Evolutionary conservation across 2,329 filamentous ascomycete genomes (phyloP).

Genomic region (Penicillium sp.): DNA sequence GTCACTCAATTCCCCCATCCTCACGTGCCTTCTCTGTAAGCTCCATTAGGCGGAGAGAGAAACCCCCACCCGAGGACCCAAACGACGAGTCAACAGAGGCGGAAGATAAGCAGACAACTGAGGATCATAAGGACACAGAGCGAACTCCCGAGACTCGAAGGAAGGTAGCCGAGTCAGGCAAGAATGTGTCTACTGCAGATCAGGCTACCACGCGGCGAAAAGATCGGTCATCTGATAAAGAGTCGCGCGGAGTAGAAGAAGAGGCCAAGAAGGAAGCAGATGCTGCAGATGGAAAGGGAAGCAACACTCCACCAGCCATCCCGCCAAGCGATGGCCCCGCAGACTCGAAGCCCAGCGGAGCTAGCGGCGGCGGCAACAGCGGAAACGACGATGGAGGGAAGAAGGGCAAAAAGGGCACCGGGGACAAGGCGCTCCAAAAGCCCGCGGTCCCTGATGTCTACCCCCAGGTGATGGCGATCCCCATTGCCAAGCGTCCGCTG

Average conservation of each 20-base stretch:
- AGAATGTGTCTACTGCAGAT: slow-evolving; percentile 27
- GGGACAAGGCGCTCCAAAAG: slow-evolving; percentile 80
- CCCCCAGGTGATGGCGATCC: slow-evolving; percentile 95
- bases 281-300: slow-evolving; percentile 48
- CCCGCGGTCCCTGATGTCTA: slow-evolving; percentile 91
- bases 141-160: slow-evolving; percentile 47
- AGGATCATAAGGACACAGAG: slow-evolving; percentile 46
- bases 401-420: slow-evolving; percentile 67
- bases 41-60: slow-evolving; percentile 57
- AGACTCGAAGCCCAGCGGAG: slow-evolving; percentile 57
- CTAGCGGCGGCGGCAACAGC: slow-evolving; percentile 49
- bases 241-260: slow-evolving; percentile 38
- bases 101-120: slow-evolving; percentile 27
- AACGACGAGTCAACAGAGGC: slow-evolving; percentile 34
- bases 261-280: slow-evolving; percentile 46
- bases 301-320: slow-evolving; percentile 50
- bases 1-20: slow-evolving; percentile 28
- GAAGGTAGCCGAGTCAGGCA: slow-evolving; percentile 42
- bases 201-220: slow-evolving; percentile 42
- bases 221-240: slow-evolving; percentile 40
- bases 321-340: slow-evolving; percentile 37
- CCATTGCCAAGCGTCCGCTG: slow-evolving; percentile 87
- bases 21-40: slow-evolving; percentile 49
- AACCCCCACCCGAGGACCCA: slow-evolving; percentile 49
- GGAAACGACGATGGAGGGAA: slow-evolving; percentile 66